Conservation (phyloP, 139 green algal species). For the Ettlia oleoabundans region DNA sequence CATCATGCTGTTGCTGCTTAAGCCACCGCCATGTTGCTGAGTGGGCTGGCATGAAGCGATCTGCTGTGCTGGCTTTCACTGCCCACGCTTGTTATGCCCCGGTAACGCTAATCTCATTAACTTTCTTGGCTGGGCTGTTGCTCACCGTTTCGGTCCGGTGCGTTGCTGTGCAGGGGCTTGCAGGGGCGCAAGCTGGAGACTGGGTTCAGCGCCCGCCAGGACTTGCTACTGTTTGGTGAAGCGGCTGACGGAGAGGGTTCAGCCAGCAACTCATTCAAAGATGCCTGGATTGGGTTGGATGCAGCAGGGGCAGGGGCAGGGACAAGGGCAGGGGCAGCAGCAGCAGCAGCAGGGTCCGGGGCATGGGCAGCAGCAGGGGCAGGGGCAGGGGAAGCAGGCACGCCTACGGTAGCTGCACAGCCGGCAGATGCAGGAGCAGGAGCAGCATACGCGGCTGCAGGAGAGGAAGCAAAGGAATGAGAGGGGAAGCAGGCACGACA, state of each 20-base stretch:
- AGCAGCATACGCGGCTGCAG: too few relatives aligned
- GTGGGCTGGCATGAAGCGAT: background rate
- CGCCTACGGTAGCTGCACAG: too few relatives aligned
- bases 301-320: background rate
- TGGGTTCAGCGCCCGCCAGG: slow-evolving; percentile 27
- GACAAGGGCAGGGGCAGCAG: background rate
- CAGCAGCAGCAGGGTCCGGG: background rate
- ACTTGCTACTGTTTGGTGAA: slow-evolving; percentile 52
- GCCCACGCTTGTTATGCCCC: too few relatives aligned
- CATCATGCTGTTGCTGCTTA: background rate
- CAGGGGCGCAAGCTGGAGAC: slow-evolving; percentile 31
- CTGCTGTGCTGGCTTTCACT: too few relatives aligned
- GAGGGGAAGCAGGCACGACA: too few relatives aligned
- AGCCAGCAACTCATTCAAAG: background rate
- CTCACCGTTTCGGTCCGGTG: background rate
- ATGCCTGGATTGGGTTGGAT: slow-evolving; percentile 48
- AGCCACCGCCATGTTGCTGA: background rate
- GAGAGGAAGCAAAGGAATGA: too few relatives aligned
- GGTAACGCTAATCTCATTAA: background rate
- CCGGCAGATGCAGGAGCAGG: too few relatives aligned
- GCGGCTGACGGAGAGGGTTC: background rate
- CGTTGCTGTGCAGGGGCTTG: slow-evolving; percentile 25
- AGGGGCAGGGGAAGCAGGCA: too few relatives aligned
- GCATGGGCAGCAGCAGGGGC: background rate
- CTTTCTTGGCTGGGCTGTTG: background rate